Percentiles rank a stretch among this genome's conserved stretches.
Evolutionary conservation across 192 early-diverging fungal genomes (phyloP).

Genomic region (Phycomyces blakesleeanus): DNA sequence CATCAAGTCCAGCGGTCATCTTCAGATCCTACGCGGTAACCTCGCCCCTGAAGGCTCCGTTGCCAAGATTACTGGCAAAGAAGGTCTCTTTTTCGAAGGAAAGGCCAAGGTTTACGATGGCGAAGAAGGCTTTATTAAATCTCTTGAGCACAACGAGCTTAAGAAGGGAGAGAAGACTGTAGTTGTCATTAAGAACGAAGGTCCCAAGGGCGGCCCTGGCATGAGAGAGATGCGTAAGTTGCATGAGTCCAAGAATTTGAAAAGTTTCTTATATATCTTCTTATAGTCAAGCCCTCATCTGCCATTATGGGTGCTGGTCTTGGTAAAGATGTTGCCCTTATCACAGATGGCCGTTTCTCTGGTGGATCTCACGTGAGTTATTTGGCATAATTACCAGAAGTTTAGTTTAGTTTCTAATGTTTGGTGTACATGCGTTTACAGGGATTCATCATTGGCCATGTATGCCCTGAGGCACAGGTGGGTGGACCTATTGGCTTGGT

Average conservation of each 20-base stretch:
- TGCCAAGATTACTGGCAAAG: constrained; percentile 99
- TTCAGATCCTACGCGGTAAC: constrained; percentile 92
- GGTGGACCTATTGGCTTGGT: constrained; percentile 96
- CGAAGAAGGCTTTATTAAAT: constrained; percentile 88
- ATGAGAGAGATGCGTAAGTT: constrained; percentile 98
- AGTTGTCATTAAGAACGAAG: constrained; percentile 94
- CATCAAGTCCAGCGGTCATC: constrained; percentile 92
- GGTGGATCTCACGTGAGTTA: constrained; percentile 88
- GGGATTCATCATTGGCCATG: constrained; percentile 99
- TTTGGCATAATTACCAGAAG: too few relatives aligned
- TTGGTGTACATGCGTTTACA: constrained; percentile 11
- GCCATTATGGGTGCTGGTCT: constrained; percentile 99
- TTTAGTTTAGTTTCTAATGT: background rate
- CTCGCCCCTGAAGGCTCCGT: constrained; percentile 94
- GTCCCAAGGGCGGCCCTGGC: constrained; percentile 96
- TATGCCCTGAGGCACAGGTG: constrained; percentile 95
- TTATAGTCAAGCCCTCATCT: constrained; percentile 83
- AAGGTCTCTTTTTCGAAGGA: constrained; percentile 88
- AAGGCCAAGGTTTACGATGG: constrained; percentile 88
- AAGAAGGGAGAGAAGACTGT: constrained; percentile 83
- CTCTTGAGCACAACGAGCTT: constrained; percentile 85
- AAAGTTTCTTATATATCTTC: too few relatives aligned
- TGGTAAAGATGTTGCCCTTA: constrained; percentile 93
- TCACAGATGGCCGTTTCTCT: constrained; percentile 99
- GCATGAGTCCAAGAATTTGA: background rate